phyloP scores from a whole-genome alignment of 805 yeast genomes.

The Candida odintsovae region DNA sequence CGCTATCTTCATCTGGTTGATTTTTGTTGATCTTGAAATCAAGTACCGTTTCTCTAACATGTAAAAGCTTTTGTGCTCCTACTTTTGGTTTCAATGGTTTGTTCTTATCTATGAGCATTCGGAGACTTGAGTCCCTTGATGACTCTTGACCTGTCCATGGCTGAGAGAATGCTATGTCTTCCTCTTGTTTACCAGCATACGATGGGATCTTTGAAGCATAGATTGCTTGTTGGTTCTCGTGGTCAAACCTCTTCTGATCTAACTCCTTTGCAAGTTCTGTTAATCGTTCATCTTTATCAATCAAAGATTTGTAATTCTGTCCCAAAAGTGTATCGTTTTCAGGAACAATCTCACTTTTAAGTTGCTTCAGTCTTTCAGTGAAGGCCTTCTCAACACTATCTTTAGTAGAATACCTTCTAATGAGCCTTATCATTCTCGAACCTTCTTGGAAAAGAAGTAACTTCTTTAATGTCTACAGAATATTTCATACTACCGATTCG shows the following conservation, averaged over 20 bases:
- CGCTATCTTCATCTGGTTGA: constrained; percentile 33
- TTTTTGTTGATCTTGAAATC: constrained; percentile 47
- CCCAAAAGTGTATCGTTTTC: constrained; percentile 23
- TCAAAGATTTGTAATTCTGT: constrained; percentile 15
- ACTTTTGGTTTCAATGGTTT: constrained; percentile 31
- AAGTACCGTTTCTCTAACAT: constrained; percentile 59
- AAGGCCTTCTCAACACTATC: constrained; percentile 17
- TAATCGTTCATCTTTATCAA: constrained; percentile 21
- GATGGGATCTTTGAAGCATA: constrained; percentile 37
- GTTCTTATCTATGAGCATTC: constrained; percentile 52
- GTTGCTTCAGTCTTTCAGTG: constrained; percentile 21
- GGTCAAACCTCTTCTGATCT: constrained; percentile 30
- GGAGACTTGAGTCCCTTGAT: constrained; percentile 36
- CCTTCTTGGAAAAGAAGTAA: no score
- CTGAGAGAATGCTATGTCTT: constrained; percentile 41
- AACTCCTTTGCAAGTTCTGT: constrained; percentile 24
- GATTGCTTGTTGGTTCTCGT: constrained; percentile 34
- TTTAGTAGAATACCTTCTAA: constrained; percentile 1
- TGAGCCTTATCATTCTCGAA: constrained; percentile 1
- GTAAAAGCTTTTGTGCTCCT: constrained; percentile 36
- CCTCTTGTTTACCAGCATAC: constrained; percentile 37
- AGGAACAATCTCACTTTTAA: constrained; percentile 20
- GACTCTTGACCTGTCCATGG: constrained; percentile 61
- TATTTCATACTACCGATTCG: no score
- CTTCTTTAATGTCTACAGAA: no score